Base-by-base conservation (phyloP, 768 basidiomycete genomes). In the Agaricus subrufescens region DNA sequence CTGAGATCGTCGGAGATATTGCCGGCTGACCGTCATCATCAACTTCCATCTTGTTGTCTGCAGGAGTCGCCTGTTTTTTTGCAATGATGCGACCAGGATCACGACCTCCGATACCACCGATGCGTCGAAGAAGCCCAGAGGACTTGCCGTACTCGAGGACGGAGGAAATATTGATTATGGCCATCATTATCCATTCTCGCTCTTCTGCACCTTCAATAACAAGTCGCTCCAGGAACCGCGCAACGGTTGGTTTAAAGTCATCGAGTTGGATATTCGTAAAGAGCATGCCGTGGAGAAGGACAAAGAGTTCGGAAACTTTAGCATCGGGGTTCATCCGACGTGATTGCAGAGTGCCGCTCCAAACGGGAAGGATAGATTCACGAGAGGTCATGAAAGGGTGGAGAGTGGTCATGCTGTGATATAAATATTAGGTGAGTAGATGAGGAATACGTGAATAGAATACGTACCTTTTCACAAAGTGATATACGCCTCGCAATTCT, bases 171-270 rank as follows among this genome's bases (percentile, higher is more conserved):
- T 96, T 96, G 62, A 92, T 76, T 46, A 89, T 74, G 0, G 84
- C 96, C 92, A 98, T 96, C 89, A 95, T 94, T 62, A 92, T 87
- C 97, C 97, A 99, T 55, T 96, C 92, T 29, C 86, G 84, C 65
- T 86, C 88, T 61, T 89, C 83, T 0, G 84, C 86, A 9, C 82
- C 84, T 58, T 95, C 91, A 56, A 94, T 87, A 51, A 85, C 79
- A 2, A 96, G 80, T 40, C 91, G 86, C 68, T 96, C 94, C 38
- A 94, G 78, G 67, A 95, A 90, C 19, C 93, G 87, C 1, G 87
- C 88, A 26, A 94, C 81, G 0, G 87, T 87, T 11, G 85, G 77
- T 43, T 81, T 72, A 66, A 98, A 98, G 67, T 94, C 90, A 68
- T 99, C 97, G 27, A 99, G 83, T 60, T 94, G 82, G 60, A 97